A percentile compares a stretch with the other conserved stretches of the same genome.
Evolutionary conservation across 768 basidiomycete species (phyloP).

Genomic region (Melanogaster broomeanus): DNA sequence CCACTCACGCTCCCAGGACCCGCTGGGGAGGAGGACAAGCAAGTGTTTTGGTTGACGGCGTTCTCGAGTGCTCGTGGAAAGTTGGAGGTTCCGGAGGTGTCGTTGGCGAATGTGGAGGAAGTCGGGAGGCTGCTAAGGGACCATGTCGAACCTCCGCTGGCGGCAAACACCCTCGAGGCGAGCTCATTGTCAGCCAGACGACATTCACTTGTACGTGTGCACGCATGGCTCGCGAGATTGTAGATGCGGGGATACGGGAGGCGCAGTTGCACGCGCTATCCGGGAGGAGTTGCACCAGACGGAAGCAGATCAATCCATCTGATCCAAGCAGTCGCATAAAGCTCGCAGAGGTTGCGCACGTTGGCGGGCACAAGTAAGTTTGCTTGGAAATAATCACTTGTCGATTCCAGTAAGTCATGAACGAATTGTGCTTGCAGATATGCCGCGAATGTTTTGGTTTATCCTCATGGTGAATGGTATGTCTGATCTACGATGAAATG

Average conservation of each 20-base stretch:
- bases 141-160: conserved; percentile 35
- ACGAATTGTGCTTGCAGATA: conserved; percentile 40
- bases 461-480: conserved; percentile 74
- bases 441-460: conserved; percentile 70
- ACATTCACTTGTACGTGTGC: conserved; percentile 63
- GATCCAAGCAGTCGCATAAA: conserved; percentile 37
- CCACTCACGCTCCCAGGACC: conserved; percentile 10
- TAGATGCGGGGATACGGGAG: conserved; percentile 70
- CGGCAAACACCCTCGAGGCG: conserved; percentile 5
- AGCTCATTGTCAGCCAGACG: conserved; percentile 12
- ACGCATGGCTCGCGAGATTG: conserved; percentile 82
- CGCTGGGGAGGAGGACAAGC: conserved; percentile 12
- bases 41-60: conserved; percentile 44
- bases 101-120: conserved; percentile 51
- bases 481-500: conserved; percentile 15
- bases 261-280: conserved; percentile 54
- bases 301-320: conserved; percentile 28
- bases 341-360: conserved; percentile 71
- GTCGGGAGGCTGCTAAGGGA: conserved; percentile 36
- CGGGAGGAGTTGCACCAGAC: conserved; percentile 49
- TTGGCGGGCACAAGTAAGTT: conserved; percentile 82
- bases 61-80: conserved; percentile 51
- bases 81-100: conserved; percentile 50
- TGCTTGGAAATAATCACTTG: not conserved
- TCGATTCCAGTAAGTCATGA: not conserved